phyloP scores from a whole-genome alignment of 2,329 filamentous ascomycete genomes.

The Uncinocarpus reesii region DNA sequence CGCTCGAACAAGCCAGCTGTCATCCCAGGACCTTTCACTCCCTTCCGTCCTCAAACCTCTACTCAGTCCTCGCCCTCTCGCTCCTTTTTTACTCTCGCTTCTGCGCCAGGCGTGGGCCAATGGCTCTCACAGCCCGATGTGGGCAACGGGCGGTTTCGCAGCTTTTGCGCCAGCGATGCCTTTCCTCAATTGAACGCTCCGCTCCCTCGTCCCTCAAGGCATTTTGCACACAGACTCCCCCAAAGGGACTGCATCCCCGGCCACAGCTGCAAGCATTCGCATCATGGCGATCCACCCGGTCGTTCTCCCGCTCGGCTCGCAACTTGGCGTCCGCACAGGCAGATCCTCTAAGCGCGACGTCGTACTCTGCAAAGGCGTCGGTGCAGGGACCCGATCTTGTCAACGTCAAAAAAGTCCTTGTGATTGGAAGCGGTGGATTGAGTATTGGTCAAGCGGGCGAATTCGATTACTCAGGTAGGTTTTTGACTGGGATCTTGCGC shows the following conservation, averaged over 20 bases:
- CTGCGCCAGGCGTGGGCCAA: constrained; percentile 29
- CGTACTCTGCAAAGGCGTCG: constrained; percentile 79
- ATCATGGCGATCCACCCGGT: constrained; percentile 32
- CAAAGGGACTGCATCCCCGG: constrained; percentile 28
- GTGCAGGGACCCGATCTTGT: constrained; percentile 70
- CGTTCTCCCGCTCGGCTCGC: constrained; percentile 34
- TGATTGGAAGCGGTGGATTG: constrained; percentile 89
- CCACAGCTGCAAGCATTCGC: constrained; percentile 28
- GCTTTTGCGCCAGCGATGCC: constrained; percentile 35
- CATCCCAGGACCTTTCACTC: not conserved
- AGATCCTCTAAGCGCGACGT: constrained; percentile 67
- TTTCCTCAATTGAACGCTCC: constrained; percentile 27
- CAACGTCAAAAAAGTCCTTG: constrained; percentile 91
- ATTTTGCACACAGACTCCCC: constrained; percentile 30
- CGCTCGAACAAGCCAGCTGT: not conserved
- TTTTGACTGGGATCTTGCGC: constrained; percentile 11
- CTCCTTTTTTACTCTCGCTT: constrained; percentile 3
- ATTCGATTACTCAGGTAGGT: constrained; percentile 94
- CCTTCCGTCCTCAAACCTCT: not conserved
- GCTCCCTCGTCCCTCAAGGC: constrained; percentile 30
- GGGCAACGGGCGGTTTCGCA: constrained; percentile 33
- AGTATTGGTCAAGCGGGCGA: constrained; percentile 96
- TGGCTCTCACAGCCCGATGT: constrained; percentile 39
- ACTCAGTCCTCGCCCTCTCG: not conserved
- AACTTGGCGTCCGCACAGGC: constrained; percentile 34